Conservation (phyloP, 1,139 yeast genomes). For the Trichomonascaceae sp. region DNA sequence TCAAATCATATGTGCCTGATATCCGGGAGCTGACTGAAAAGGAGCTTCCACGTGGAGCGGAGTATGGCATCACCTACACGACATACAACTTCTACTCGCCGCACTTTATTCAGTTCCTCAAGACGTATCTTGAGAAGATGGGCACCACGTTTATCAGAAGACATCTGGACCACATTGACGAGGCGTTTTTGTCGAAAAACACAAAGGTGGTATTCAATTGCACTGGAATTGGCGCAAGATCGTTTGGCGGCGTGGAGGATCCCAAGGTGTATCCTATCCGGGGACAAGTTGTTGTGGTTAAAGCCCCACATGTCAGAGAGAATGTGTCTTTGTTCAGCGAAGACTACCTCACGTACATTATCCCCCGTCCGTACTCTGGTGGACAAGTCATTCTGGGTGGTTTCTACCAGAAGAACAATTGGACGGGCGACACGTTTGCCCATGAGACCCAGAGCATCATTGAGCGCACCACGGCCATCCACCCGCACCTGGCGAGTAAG, state of each 20-base stretch:
- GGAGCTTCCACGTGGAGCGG: constrained; percentile 36
- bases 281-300: constrained; percentile 55
- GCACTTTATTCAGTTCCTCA: constrained; percentile 35
- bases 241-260: constrained; percentile 47
- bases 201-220: constrained; percentile 50
- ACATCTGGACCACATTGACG: constrained; percentile 38
- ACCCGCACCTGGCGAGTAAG: constrained; percentile 41
- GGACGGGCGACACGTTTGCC: constrained; percentile 42
- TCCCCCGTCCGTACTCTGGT: constrained; percentile 52
- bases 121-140: constrained; percentile 27
- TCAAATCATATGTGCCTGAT: constrained; percentile 10
- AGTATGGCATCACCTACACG: constrained; percentile 39
- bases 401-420: constrained; percentile 43
- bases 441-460: constrained; percentile 47
- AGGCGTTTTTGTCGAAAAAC: constrained; percentile 31
- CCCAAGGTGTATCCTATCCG: constrained; percentile 44
- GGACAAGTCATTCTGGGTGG: constrained; percentile 61
- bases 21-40: constrained; percentile 9
- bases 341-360: constrained; percentile 34
- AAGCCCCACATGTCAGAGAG: constrained; percentile 28
- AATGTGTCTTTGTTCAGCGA: constrained; percentile 14
- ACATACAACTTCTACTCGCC: constrained; percentile 65
- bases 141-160: constrained; percentile 40
- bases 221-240: constrained; percentile 50
- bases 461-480: constrained; percentile 38